Evolutionary conservation across 306 rosid species (phyloP).

Genomic region (Castanea mollissima): DNA sequence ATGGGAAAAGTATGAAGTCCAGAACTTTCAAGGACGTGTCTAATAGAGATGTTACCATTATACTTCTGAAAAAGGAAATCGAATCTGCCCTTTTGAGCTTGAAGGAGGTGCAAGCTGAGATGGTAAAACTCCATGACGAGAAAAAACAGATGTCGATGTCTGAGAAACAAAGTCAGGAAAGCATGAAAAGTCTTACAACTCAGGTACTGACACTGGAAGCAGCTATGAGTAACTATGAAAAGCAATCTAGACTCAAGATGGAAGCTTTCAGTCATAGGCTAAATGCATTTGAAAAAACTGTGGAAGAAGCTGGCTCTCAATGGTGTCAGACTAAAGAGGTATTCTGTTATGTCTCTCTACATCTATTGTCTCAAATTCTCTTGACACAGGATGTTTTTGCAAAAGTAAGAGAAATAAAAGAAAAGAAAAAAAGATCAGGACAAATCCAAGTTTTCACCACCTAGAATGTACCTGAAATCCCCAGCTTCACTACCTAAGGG

Average conservation of each 20-base stretch:
- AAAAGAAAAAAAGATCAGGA: no score
- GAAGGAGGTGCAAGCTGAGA: slow-evolving; percentile 76
- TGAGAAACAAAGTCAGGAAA: slow-evolving; percentile 54
- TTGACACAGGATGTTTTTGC: no score
- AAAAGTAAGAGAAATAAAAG: no score
- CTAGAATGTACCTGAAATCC: no score
- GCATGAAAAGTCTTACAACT: slow-evolving; percentile 40
- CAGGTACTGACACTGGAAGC: slow-evolving; percentile 59
- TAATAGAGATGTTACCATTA: slow-evolving; percentile 59
- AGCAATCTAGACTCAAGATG: slow-evolving; percentile 47
- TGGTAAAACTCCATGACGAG: slow-evolving; percentile 61
- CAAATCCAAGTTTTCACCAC: no score
- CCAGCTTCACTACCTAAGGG: no score
- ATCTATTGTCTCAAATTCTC: not conserved
- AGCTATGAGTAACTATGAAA: slow-evolving; percentile 55
- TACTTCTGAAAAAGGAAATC: slow-evolving; percentile 78
- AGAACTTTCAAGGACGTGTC: slow-evolving; percentile 26
- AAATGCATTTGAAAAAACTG: slow-evolving; percentile 43
- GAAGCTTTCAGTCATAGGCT: slow-evolving; percentile 52
- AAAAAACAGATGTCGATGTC: slow-evolving; percentile 56
- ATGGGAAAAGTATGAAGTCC: slow-evolving; percentile 29
- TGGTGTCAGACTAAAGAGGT: slow-evolving; percentile 72
- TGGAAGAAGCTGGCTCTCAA: slow-evolving; percentile 52
- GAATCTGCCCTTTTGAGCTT: slow-evolving; percentile 80
- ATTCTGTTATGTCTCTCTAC: not conserved